phyloP scores from a whole-genome alignment of 1,284 basidiomycete genomes.

The Pholiota adiposa region DNA sequence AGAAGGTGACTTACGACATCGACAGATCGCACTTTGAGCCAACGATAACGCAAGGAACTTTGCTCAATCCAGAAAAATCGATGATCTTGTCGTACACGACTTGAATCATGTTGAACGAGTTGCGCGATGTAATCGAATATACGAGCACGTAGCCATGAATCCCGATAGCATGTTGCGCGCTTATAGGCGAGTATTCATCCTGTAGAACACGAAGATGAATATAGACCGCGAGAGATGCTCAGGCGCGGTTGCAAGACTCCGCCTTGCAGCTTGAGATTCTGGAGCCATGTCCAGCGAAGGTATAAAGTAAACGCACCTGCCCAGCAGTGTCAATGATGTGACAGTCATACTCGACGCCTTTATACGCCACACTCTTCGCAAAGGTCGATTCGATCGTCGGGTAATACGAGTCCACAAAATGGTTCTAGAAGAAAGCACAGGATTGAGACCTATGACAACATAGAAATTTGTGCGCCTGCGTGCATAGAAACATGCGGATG shows the following conservation, averaged over 20 bases:
- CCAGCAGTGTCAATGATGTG: slow-evolving; percentile 99
- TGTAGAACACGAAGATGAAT: slow-evolving; percentile 20
- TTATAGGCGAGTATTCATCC: slow-evolving; percentile 57
- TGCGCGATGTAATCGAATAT: slow-evolving; percentile 91
- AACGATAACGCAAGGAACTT: slow-evolving; percentile 95
- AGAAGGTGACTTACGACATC: slow-evolving; percentile 54
- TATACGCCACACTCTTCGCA: slow-evolving; percentile 86
- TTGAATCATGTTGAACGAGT: slow-evolving; percentile 96
- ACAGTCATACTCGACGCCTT: slow-evolving; percentile 86
- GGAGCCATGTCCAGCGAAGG: not conserved
- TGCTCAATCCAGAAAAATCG: slow-evolving; percentile 89
- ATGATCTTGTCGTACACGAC: slow-evolving; percentile 98
- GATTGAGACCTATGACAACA: slow-evolving; percentile 45
- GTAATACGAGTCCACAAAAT: slow-evolving; percentile 64
- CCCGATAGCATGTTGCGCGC: slow-evolving; percentile 54
- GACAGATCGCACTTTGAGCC: slow-evolving; percentile 93
- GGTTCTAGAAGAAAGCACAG: slow-evolving; percentile 71
- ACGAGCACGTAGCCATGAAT: slow-evolving; percentile 68
- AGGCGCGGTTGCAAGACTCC: not conserved
- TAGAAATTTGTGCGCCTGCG: not conserved
- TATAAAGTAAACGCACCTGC: slow-evolving; percentile 58
- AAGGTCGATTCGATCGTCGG: slow-evolving; percentile 95
- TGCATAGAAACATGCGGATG: not conserved
- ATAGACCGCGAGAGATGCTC: not conserved
- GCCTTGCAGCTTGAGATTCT: not conserved